Evolutionary conservation across 1,284 basidiomycete species (phyloP), one percentile per base, ranked within the genome.

Genomic region (Cryptococcus sp.): DNA sequence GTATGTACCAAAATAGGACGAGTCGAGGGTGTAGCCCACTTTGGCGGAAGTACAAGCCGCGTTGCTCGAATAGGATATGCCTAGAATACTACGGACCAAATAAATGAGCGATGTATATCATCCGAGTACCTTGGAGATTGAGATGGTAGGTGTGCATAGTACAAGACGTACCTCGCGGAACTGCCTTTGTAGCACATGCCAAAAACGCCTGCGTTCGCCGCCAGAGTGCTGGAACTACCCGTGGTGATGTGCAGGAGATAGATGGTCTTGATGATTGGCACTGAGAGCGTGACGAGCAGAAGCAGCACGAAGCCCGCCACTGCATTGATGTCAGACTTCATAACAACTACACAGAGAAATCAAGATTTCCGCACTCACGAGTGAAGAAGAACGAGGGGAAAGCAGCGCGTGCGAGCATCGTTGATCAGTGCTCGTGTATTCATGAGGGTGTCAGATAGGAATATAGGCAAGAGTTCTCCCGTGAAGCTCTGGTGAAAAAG

Each of bases 261-360:
- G 47, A 91, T 83, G 38, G 84, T 72, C 72, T 87, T 87, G 74
- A 87, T 85, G 75, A 91, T 86, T 2, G 89, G 85, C 23, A 87
- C 75, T 6, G 88, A 90, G 60, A 91, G 77, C 5, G 85, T 87
- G 54, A 88, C 85, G 57, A 91, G 82, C 23, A 91, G 81, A 57
- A 88, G 83, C 50, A 91, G 83, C n/a, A 88, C 49, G 73, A 87
- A 89, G 7, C 85, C 82, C 3, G 73, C 67, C 56, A 87, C 75
- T 76, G 61, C 8, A 22, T 20, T 5, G 2, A 4, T 3, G 35
- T 20, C 25, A 25, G 47, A 10, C 1, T 27, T n/a, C 25, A 53
- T 7, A 1, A 27, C 16, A 5, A 25, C 19, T 38, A 8, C 6
- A 2, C 30, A 38, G 22, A 54, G 41, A 10, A 25, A 52, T n/a